phyloP scores from a whole-genome alignment of 495 filamentous ascomycete species.

The Mytilinidion resinicola region DNA sequence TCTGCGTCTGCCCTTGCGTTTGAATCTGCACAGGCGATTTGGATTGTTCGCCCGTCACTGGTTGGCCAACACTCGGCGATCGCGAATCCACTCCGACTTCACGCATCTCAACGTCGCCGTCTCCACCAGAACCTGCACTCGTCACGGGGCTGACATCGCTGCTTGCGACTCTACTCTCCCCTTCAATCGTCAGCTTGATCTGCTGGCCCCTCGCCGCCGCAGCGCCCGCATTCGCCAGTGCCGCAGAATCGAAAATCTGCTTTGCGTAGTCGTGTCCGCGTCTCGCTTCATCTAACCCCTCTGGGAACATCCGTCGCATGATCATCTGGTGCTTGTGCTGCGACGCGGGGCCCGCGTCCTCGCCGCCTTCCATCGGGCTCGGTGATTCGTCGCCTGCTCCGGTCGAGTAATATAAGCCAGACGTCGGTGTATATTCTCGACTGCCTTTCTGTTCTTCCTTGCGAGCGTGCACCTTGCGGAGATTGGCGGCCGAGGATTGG shows the following conservation, averaged over 20 bases:
- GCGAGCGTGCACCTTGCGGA: constrained; percentile 39
- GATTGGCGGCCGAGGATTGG: constrained; percentile 36
- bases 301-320: constrained; percentile 8
- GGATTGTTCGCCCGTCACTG: too few species aligned
- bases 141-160: too few species aligned
- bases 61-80: too few species aligned
- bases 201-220: neutral
- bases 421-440: constrained; percentile 14
- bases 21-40: too few species aligned
- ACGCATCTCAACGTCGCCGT: too few species aligned
- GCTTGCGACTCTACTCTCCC: neutral
- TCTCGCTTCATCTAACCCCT: constrained; percentile 2
- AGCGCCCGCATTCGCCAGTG: neutral
- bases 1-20: too few species aligned
- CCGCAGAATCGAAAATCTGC: neutral
- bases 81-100: too few species aligned
- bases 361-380: constrained; percentile 9
- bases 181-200: neutral
- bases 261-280: neutral
- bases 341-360: neutral
- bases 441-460: constrained; percentile 28
- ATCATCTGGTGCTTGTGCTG: constrained; percentile 4
- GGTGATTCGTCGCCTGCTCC: constrained; percentile 3
- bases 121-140: too few species aligned
- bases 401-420: constrained; percentile 2